Evolutionary conservation across 1,284 basidiomycete genomes (phyloP).

Genomic region (Ceratobasidium sp.): DNA sequence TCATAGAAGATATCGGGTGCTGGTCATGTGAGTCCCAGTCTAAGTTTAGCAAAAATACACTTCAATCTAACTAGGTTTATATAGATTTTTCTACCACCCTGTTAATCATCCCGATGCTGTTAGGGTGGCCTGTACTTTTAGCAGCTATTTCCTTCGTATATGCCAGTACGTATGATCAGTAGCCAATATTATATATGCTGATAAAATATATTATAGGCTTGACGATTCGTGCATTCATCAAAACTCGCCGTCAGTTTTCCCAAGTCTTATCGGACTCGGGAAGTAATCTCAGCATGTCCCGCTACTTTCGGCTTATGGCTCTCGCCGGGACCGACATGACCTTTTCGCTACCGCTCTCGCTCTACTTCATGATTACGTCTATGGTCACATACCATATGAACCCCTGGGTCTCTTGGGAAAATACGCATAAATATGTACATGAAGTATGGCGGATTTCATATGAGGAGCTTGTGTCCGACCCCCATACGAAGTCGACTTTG

Average conservation of each 20-base stretch:
- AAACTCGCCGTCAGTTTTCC: conserved; percentile 41
- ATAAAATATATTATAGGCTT: background rate
- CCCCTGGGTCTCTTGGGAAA: conserved; percentile 68
- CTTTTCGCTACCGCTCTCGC: conserved; percentile 64
- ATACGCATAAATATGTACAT: conserved; percentile 66
- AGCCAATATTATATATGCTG: no score
- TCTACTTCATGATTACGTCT: conserved; percentile 61
- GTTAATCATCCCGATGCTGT: background rate
- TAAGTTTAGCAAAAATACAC: background rate
- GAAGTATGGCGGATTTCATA: conserved; percentile 56
- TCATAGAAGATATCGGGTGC: conserved; percentile 48
- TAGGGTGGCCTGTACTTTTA: conserved; percentile 40
- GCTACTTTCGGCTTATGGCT: conserved; percentile 74
- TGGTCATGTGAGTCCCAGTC: conserved; percentile 37
- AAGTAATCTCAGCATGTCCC: conserved; percentile 55
- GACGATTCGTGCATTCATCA: conserved; percentile 45
- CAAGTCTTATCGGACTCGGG: conserved; percentile 13
- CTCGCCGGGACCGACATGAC: conserved; percentile 65
- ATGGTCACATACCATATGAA: conserved; percentile 54
- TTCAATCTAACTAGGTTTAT: background rate
- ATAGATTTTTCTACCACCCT: no score
- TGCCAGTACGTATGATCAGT: conserved; percentile 12
- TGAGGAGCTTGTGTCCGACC: no score
- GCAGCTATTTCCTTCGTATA: conserved; percentile 33
- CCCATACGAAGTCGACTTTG: no score